Evolutionary conservation across 164 flowering plant species (phyloP).

Genomic region (Berberis vulgaris): DNA sequence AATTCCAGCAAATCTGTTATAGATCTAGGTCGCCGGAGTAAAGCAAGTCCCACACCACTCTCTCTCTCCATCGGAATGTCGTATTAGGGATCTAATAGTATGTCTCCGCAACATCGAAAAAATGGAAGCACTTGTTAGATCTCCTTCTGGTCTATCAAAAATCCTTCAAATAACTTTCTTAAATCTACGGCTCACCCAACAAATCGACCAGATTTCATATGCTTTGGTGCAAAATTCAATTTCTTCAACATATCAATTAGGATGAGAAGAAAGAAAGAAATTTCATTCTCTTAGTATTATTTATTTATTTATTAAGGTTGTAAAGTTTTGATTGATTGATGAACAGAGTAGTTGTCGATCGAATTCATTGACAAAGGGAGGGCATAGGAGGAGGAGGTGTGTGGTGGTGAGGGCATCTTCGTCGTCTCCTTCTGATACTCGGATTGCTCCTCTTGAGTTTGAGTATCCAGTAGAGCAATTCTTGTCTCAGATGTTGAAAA

Average conservation of each 20-base stretch:
- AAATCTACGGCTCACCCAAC: slow-evolving; percentile 13
- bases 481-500: slow-evolving; percentile 62
- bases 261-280: slow-evolving; percentile 12
- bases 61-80: too few relatives aligned
- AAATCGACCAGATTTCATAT: slow-evolving; percentile 13
- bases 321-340: neutral
- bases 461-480: slow-evolving; percentile 89
- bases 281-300: neutral
- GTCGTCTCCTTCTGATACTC: slow-evolving; percentile 24
- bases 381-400: slow-evolving; percentile 14
- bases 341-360: slow-evolving; percentile 22
- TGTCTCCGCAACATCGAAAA: too few relatives aligned
- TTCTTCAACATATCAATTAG: slow-evolving; percentile 13
- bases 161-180: slow-evolving; percentile 8
- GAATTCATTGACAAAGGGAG: slow-evolving; percentile 13
- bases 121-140: slow-evolving; percentile 21
- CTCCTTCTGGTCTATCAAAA: slow-evolving; percentile 11
- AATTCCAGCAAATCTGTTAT: too few relatives aligned
- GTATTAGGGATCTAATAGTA: too few relatives aligned
- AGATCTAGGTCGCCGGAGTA: too few relatives aligned
- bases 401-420: slow-evolving; percentile 36
- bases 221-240: slow-evolving; percentile 9
- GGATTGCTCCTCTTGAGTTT: slow-evolving; percentile 80
- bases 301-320: neutral
- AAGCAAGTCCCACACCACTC: too few relatives aligned